Conservation (phyloP, 139 green algal genomes). For the Pedinophyceae sp. region DNA sequence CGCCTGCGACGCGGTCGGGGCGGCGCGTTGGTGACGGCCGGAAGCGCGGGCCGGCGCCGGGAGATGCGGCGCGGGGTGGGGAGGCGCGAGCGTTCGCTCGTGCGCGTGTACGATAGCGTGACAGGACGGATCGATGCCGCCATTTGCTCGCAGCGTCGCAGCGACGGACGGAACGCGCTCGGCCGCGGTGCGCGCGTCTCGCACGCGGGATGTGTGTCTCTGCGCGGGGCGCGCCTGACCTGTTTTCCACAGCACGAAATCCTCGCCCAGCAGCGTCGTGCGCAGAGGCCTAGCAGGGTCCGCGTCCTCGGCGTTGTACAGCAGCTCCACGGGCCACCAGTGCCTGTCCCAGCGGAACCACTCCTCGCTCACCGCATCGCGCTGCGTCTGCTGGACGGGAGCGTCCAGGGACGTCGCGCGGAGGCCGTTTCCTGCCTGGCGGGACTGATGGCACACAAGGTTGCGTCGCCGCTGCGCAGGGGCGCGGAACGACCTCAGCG, state of each 20-base stretch:
- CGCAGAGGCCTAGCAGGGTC: constrained; percentile 13
- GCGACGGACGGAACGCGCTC: background rate
- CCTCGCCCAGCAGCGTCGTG: constrained; percentile 16
- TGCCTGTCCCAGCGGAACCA: constrained; percentile 20
- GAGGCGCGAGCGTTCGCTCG: background rate
- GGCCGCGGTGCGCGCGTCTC: background rate
- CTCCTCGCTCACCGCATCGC: no score
- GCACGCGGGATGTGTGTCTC: background rate
- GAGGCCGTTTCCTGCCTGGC: no score
- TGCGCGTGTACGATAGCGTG: background rate
- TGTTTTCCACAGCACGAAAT: constrained; percentile 17
- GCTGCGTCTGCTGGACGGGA: no score
- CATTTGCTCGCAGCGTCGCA: background rate
- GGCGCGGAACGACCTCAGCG: no score
- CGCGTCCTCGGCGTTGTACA: constrained; percentile 18
- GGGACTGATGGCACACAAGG: no score
- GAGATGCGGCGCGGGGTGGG: no score
- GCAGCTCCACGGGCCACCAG: constrained; percentile 18
- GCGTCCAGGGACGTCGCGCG: no score
- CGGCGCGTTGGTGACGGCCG: no score
- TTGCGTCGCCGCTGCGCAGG: no score
- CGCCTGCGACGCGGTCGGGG: no score
- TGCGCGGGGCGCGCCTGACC: background rate
- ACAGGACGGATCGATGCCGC: no score
- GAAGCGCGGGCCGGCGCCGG: no score